These are phyloP conservation scores for Fusarium sp. DNA, from an alignment of 2,329 filamentous ascomycete genomes.

Conservation along the genomic window DNA sequence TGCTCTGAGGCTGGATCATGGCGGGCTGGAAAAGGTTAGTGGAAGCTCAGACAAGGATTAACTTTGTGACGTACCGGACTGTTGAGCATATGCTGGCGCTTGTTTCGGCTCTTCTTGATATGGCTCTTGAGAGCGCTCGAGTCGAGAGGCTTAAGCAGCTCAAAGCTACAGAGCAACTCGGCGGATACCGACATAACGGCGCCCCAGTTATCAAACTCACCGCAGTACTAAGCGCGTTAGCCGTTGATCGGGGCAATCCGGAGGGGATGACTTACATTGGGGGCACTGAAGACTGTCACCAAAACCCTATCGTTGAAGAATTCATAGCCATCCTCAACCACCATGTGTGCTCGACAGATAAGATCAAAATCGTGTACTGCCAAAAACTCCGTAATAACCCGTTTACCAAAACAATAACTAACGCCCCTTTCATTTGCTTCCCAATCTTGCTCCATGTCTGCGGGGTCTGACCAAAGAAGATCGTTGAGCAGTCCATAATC, in stretches of 20 bases:
- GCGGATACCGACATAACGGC: constrained; percentile 98
- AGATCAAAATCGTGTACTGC: constrained; percentile 96
- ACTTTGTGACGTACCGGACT: constrained; percentile 79
- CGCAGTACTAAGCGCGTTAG: constrained; percentile 80
- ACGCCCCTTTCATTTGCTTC: constrained; percentile 97
- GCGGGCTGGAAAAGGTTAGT: constrained; percentile 59
- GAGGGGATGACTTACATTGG: constrained; percentile 78
- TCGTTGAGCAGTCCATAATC: constrained; percentile 97
- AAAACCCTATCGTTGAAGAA: constrained; percentile 96
- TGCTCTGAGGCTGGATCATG: constrained; percentile 67
- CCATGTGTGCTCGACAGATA: constrained; percentile 98
- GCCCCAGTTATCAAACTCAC: constrained; percentile 99
- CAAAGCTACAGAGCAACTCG: constrained; percentile 95
- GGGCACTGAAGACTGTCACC: constrained; percentile 97
- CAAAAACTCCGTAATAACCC: constrained; percentile 96
- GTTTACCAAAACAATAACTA: constrained; percentile 98
- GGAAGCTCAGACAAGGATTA: not conserved
- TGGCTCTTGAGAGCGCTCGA: constrained; percentile 97
- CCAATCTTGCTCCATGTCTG: constrained; percentile 98
- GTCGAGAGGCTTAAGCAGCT: constrained; percentile 94
- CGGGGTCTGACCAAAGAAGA: constrained; percentile 95
- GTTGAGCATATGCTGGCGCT: constrained; percentile 94
- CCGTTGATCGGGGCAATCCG: constrained; percentile 2
- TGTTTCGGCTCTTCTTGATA: constrained; percentile 97
- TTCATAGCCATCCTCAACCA: constrained; percentile 98